Evolutionary conservation across 345 rosid genomes (phyloP), one percentile per base, ranked within the genome.

Genomic region (Iberis pinnata): DNA sequence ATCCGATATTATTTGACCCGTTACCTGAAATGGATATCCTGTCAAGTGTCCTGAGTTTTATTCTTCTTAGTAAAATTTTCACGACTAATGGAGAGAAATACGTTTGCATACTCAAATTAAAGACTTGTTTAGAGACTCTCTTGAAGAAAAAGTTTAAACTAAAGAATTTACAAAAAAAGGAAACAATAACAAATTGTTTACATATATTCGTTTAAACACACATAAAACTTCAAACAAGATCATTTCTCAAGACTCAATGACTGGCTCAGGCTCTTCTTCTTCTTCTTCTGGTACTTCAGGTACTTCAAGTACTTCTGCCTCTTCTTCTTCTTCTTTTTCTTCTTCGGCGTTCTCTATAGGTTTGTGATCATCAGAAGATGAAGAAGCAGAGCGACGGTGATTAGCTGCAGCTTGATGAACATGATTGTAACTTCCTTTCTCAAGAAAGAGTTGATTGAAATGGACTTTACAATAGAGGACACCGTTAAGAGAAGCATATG

Each of bases 381-480:
- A 84, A 9, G 82, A 57, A 14, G 82, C 61, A 6, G 80, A 67
- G 49, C 89, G 73, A 74, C 53, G 80, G 63, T 92, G 95, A 7
- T 67, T 67, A 15, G 98, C 86, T 4, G 98, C 85, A 1, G 82
- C 77, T 73, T 83, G 61, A 42, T 88, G 95, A 51, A 92, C 90
- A 26, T 93, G 89, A 59, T 59, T 78, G 65, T 83, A 92, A 67
- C 68, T 84, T 1, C 99, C 99, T 73, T 93, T 93, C 84, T 88
- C 99, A 80, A 83, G 80, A 76, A 93, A 88, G 25, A 93, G 80
- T 66, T 87, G 97, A 37, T 84, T 81, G 41, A 83, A 86, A 68
- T 93, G 99, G 67, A 80, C 87, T 85, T 82, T 93, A 79, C 99
- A 93, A 63, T 93, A 93, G 29, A 93, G 83, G 49, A 80, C 85